Evolutionary conservation across 2,329 filamentous ascomycete genomes (phyloP).

Genomic region (Xylaria sp.): DNA sequence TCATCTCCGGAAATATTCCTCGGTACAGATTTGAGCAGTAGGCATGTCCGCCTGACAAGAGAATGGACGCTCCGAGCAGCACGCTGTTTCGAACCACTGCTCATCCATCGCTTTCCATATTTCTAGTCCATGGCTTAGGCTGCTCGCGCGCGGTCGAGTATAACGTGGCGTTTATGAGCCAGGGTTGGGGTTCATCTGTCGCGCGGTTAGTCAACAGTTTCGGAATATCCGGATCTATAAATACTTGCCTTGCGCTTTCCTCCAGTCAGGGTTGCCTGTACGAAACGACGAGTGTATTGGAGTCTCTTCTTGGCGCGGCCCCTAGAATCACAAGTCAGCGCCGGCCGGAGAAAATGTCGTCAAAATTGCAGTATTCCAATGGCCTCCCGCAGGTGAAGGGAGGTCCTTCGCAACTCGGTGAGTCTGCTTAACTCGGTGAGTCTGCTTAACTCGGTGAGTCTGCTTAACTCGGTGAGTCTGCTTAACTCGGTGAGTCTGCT

Average conservation of each 20-base stretch:
- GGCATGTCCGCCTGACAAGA: conserved; percentile 41
- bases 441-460: no score
- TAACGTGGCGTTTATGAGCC: conserved; percentile 49
- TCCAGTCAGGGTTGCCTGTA: conserved; percentile 96
- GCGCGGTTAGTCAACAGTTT: conserved; percentile 33
- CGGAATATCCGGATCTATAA: neutral
- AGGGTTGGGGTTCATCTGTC: conserved; percentile 58
- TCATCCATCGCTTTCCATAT: conserved; percentile 46
- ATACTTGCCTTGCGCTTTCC: conserved; percentile 95
- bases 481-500: no score
- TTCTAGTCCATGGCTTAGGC: conserved; percentile 44
- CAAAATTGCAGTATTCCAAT: neutral
- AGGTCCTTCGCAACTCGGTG: no score
- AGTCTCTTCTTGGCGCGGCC: conserved; percentile 95
- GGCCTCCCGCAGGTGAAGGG: no score
- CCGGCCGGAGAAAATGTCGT: neutral
- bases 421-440: no score
- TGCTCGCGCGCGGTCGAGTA: conserved; percentile 44
- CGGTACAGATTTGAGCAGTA: conserved; percentile 43
- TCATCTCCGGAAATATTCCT: conserved; percentile 41
- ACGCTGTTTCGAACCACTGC: conserved; percentile 28
- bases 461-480: no score
- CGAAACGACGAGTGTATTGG: conserved; percentile 92
- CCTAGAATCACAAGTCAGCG: conserved; percentile 45
- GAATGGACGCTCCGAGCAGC: conserved; percentile 46